Base-by-base conservation (phyloP, 345 rosid genomes). In the Rhizophora mangle region DNA sequence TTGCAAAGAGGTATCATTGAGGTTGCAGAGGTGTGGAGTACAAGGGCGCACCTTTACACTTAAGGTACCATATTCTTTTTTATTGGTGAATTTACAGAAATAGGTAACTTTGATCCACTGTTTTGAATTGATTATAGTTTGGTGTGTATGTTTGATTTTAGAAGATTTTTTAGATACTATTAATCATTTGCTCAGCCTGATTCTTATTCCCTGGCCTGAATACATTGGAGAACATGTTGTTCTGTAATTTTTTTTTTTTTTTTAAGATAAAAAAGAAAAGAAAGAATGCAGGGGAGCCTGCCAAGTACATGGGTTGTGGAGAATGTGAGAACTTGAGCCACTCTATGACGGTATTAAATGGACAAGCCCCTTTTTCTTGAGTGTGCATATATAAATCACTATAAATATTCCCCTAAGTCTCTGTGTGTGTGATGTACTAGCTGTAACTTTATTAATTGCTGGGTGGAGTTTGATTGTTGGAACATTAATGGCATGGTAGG, bases 261-360 rank as follows among this genome's bases (percentile, higher is more conserved):
- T 21, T 71, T 21, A 81, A 93, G 98, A 86, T 94, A 39, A 94
- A 94, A 74, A 89, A 76, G 88, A 91, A 93, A 80, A 87, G 87
- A 67, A 79, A 86, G 73, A 85, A 87, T 79, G 93, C 95, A 13
- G 88, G 34, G 65, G 96, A 91, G 79, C 96, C 98, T 73, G 51
- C 73, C n/a, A 94, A 94, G 83, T 94, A 79, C 72, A 89, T 94
- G 97, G 97, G 98, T 20, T 85, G 85, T 72, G 97, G 97, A 62
- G 92, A 82, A 63, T 91, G 96, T 80, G 97, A 91, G 80, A 94
- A 88, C 72, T 67, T 89, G 73, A 91, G 96, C 58, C 98, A 93
- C 77, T 86, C 97, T 54, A 71, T 81, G 47, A 91, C 95, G 80
- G 96, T 90, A 88, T 57, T n/a, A 64, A 52, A 22, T 6, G 30